Evolutionary conservation across 768 basidiomycete species (phyloP).

Genomic region (Ephemerocybe angulata): DNA sequence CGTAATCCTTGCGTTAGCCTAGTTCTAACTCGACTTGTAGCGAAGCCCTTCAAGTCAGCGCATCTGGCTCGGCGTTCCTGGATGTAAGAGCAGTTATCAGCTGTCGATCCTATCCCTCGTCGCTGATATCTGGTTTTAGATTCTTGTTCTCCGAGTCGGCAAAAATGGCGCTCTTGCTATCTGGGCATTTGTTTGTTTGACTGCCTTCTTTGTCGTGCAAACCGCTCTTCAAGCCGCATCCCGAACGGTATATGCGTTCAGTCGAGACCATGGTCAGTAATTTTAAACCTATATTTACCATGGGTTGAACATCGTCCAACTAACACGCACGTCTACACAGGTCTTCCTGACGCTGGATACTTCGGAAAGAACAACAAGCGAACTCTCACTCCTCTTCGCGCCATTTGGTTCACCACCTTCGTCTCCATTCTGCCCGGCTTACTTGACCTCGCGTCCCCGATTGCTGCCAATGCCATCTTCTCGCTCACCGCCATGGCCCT

Average conservation of each 20-base stretch:
- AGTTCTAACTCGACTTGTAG: background rate
- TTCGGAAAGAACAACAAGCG: conserved; percentile 61
- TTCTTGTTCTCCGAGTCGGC: conserved; percentile 74
- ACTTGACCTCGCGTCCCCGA: conserved; percentile 70
- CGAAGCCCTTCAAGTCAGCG: conserved; percentile 39
- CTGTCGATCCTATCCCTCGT: too few species aligned
- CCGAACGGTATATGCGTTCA: conserved; percentile 81
- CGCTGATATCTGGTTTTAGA: conserved; percentile 36
- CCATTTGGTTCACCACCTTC: conserved; percentile 71
- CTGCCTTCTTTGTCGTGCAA: conserved; percentile 84
- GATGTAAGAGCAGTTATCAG: conserved; percentile 35
- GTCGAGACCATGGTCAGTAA: conserved; percentile 63
- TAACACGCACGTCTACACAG: conserved; percentile 29
- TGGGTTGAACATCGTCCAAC: conserved; percentile 6
- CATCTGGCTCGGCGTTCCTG: conserved; percentile 70
- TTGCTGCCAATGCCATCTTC: conserved; percentile 80
- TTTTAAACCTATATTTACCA: background rate
- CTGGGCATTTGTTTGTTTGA: conserved; percentile 80
- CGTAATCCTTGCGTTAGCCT: background rate
- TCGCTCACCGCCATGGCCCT: conserved; percentile 75
- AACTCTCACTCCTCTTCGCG: conserved; percentile 73
- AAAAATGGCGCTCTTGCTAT: conserved; percentile 71
- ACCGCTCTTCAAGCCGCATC: conserved; percentile 80
- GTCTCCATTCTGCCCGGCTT: conserved; percentile 67
- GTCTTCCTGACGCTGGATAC: conserved; percentile 73